These are phyloP conservation scores for Pezicula radicicola DNA, from an alignment of 2,329 filamentous ascomycete species.

Conservation along the genomic window DNA sequence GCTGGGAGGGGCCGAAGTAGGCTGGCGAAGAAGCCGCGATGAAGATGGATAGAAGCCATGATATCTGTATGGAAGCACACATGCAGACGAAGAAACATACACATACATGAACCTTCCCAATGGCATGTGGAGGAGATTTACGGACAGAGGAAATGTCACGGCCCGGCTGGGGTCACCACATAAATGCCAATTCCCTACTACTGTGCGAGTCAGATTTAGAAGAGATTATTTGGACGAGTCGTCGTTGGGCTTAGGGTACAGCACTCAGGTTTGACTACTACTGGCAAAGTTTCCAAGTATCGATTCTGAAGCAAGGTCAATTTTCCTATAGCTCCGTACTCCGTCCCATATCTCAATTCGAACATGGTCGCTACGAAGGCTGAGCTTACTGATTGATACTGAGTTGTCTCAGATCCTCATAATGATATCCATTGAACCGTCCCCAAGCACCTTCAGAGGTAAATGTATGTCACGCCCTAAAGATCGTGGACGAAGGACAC, in stretches of 20 bases:
- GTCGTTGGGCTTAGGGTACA: too few species aligned
- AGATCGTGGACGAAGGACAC: background rate
- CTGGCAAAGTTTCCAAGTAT: background rate
- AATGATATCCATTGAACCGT: background rate
- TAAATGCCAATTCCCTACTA: background rate
- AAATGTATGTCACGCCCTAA: background rate
- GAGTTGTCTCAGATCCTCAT: background rate
- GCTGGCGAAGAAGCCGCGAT: background rate
- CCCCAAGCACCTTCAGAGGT: too few species aligned
- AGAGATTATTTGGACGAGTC: too few species aligned
- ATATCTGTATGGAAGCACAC: background rate
- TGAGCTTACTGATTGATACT: background rate
- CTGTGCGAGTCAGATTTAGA: background rate
- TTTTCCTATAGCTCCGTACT: background rate
- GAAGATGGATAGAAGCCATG: background rate
- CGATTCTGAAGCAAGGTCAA: background rate
- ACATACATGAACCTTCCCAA: too few species aligned
- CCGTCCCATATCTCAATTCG: background rate
- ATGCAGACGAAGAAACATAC: background rate
- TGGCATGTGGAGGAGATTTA: too few species aligned
- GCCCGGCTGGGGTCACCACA: background rate
- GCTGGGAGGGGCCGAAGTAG: background rate
- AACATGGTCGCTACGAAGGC: background rate
- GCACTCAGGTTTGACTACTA: too few species aligned
- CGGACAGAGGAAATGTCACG: too few species aligned